Evolutionary conservation across 768 basidiomycete genomes (phyloP).

Genomic region (Lanmaoa pseudosensibilis): DNA sequence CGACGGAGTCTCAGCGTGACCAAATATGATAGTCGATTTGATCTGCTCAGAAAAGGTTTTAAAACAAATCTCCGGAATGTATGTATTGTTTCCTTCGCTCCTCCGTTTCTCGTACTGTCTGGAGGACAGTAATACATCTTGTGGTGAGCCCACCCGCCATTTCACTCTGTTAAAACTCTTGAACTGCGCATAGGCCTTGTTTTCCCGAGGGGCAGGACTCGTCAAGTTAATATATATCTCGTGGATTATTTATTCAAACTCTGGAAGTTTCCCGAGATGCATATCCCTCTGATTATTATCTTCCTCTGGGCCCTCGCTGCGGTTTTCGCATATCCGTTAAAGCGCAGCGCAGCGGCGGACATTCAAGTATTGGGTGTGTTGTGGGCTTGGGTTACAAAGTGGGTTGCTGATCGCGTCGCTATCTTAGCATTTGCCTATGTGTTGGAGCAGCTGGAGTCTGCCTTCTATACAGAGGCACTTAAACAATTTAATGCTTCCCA

Average conservation of each 20-base stretch:
- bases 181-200: background rate
- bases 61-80: background rate
- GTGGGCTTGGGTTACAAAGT: background rate
- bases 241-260: constrained; percentile 29
- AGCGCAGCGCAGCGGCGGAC: constrained; percentile 5
- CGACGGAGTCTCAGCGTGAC: background rate
- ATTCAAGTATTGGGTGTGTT: constrained; percentile 61
- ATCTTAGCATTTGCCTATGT: constrained; percentile 69
- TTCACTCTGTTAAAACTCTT: background rate
- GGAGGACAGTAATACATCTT: background rate
- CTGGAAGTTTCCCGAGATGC: constrained; percentile 11
- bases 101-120: background rate
- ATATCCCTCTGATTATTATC: background rate
- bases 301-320: constrained; percentile 1
- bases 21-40: background rate
- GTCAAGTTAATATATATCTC: background rate
- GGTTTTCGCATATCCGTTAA: constrained; percentile 9
- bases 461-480: constrained; percentile 69
- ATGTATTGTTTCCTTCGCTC: background rate
- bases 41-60: background rate
- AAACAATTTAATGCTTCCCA: constrained; percentile 61
- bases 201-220: constrained; percentile 38
- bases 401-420: background rate
- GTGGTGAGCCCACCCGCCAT: background rate
- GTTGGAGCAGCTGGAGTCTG: constrained; percentile 69